Conservation (phyloP, 2,329 filamentous ascomycete genomes). For the Mycosphaerella sp. region DNA sequence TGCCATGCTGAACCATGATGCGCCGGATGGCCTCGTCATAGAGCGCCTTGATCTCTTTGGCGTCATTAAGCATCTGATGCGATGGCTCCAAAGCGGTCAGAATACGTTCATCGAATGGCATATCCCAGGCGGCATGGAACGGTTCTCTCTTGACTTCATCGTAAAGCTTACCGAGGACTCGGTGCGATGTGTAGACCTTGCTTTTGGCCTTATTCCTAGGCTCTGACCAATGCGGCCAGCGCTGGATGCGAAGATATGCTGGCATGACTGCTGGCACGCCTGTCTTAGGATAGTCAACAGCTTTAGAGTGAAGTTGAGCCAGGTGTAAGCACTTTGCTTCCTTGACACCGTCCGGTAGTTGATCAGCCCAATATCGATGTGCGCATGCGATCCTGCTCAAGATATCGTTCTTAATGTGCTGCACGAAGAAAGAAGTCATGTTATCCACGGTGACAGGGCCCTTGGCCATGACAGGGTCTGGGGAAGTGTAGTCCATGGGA, state of each 20-base stretch:
- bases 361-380: constrained; percentile 73
- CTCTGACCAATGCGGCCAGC: constrained; percentile 86
- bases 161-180: constrained; percentile 74
- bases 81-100: constrained; percentile 55
- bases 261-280: constrained; percentile 68
- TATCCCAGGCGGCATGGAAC: constrained; percentile 66
- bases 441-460: constrained; percentile 64
- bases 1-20: constrained; percentile 77
- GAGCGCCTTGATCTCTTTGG: constrained; percentile 60
- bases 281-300: constrained; percentile 92
- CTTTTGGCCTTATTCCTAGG: constrained; percentile 39
- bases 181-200: constrained; percentile 59
- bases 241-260: constrained; percentile 52
- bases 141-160: constrained; percentile 64
- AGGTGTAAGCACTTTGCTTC: constrained; percentile 64
- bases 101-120: constrained; percentile 70
- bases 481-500: constrained; percentile 70
- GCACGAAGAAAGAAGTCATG: constrained; percentile 78
- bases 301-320: constrained; percentile 76
- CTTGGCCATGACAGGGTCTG: constrained; percentile 51
- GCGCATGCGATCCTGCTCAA: constrained; percentile 73
- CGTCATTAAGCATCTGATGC: constrained; percentile 51
- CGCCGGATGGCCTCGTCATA: constrained; percentile 74
- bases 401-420: constrained; percentile 85
- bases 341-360: constrained; percentile 54